Base-by-base conservation (phyloP, 1,139 yeast species). In the Cylindricascospora bacillispora region DNA sequence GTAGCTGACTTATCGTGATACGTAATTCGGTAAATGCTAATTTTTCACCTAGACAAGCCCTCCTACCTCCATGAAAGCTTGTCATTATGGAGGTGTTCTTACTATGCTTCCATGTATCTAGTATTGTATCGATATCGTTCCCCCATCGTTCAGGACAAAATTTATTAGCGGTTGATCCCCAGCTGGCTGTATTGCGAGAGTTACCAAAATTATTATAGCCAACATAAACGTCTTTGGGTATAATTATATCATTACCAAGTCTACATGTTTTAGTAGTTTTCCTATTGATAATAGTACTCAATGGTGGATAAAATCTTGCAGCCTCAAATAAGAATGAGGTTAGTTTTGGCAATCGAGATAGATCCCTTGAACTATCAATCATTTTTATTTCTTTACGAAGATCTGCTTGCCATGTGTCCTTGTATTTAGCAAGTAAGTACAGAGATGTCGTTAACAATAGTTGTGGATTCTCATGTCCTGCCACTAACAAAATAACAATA, bases 381-480 rank as follows among this genome's bases (percentile, higher is more conserved):
- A 25, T 9, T 15, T 25, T 13, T 9, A 49, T 33, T 35, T 64
- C 65, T 1, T 41, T 31, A 31, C 70, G 47, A 11, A 70, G 39
- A 10, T 35, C 36, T 1, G 36, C 28, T 41, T 71, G 77, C 32
- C 63, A 45, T 0, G 41, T 28, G 1, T 49, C 49, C 29, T 52
- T 42, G 33, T 54, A 32, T 36, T 69, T 70, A 2, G 69, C 68
- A 21, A 72, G 41, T 6, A 68, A 45, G 37, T 63, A 71, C 6
- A 73, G 41, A 3, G 67, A 42, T 0, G 76, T 67, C 1, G 67
- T 60, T 39, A 72, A 45, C 11, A 71, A 49, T 13, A 73, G 44
- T 35, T 69, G 71, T 0, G 80, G 80, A 35, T 73, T 73, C 40
- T 73, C 80, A 47, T 73, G 79, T 0, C 79, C 79, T 0, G 80